Conservation (phyloP, 805 yeast genomes). For the Saccharomycopsis sp. region DNA sequence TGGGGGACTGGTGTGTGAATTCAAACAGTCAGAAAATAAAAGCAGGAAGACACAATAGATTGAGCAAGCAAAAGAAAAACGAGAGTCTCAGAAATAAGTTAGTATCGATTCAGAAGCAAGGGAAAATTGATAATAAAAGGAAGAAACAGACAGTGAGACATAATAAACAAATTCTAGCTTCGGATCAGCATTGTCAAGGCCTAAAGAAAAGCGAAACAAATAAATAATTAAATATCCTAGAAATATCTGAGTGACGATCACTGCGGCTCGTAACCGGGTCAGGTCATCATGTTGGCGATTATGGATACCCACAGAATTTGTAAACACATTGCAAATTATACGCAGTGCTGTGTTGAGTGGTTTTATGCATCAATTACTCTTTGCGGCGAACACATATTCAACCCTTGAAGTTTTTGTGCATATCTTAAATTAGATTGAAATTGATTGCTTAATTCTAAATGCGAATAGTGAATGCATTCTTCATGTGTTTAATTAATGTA, state of each 20-base stretch:
- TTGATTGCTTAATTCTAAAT: background rate
- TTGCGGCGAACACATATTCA: background rate
- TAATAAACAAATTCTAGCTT: background rate
- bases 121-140: background rate
- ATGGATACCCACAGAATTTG: background rate
- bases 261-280: background rate
- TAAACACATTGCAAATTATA: background rate
- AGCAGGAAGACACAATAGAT: background rate
- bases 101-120: constrained; percentile 3
- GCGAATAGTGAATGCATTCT: background rate
- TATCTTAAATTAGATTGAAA: background rate
- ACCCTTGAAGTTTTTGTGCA: background rate
- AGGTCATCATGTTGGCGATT: background rate
- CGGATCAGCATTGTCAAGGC: background rate
- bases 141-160: background rate
- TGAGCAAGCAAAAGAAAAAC: background rate
- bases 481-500: background rate
- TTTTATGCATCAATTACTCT: background rate
- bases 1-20: background rate
- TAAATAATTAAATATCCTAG: too few relatives aligned
- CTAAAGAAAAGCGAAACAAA: background rate
- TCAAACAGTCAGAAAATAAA: background rate
- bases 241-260: background rate
- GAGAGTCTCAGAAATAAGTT: background rate
- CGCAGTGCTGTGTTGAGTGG: too few relatives aligned